phyloP scores from a whole-genome alignment of 1,139 yeast genomes.

The Suhomyces bribrorum region DNA sequence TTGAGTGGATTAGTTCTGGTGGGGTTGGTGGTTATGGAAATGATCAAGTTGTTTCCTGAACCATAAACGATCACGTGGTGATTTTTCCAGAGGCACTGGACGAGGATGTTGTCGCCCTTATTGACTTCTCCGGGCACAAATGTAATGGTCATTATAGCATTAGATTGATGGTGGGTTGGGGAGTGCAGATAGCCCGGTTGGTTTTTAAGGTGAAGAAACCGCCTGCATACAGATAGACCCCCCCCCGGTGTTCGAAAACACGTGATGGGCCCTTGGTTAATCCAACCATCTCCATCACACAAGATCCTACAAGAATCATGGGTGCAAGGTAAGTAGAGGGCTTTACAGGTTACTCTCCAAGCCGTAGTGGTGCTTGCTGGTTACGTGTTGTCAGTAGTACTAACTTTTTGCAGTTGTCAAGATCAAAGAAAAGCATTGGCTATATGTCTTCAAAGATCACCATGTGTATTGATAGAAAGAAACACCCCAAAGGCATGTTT shows the following conservation, averaged over 20 bases:
- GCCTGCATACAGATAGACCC: background rate
- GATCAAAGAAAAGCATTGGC: constrained; percentile 94
- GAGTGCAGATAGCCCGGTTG: background rate
- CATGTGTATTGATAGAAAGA: constrained; percentile 89
- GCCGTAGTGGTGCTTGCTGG: no score
- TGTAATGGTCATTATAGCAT: constrained; percentile 54
- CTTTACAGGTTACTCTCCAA: background rate
- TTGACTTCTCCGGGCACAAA: constrained; percentile 89
- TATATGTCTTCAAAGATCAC: constrained; percentile 91
- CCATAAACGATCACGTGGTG: constrained; percentile 72
- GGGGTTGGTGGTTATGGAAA: constrained; percentile 31
- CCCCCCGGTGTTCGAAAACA: background rate
- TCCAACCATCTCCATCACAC: background rate
- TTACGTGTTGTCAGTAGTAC: constrained; percentile 8
- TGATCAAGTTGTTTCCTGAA: constrained; percentile 83
- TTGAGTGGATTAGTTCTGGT: constrained; percentile 1
- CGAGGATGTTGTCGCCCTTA: constrained; percentile 52
- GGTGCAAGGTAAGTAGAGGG: constrained; percentile 35
- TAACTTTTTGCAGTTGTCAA: constrained; percentile 63
- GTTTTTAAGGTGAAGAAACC: no score
- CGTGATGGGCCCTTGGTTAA: no score
- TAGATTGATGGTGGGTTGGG: background rate
- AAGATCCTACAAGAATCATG: constrained; percentile 16
- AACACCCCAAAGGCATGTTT: constrained; percentile 89
- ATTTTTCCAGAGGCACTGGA: constrained; percentile 68